These are phyloP conservation scores for Astragalus membranaceus DNA, from an alignment of 306 rosid genomes.

Conservation along the genomic window DNA sequence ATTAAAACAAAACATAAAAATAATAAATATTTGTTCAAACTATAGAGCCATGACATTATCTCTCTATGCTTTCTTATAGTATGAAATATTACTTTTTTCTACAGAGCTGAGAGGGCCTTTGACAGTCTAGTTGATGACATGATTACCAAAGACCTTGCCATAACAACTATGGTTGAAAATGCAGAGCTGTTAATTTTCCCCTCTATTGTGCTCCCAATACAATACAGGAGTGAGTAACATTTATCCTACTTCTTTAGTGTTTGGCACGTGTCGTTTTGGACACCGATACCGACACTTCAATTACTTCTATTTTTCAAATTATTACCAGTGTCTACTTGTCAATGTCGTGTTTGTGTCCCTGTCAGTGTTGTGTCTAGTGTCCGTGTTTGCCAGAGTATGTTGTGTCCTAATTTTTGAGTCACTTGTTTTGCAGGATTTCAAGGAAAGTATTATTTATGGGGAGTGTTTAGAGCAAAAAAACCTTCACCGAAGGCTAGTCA, in stretches of 20 bases:
- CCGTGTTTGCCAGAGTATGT: background rate
- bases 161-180: slow-evolving; percentile 37
- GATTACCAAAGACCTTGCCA: slow-evolving; percentile 46
- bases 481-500: background rate
- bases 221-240: slow-evolving; percentile 42
- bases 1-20: background rate
- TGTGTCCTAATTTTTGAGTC: background rate
- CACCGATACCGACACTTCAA: too few relatives aligned
- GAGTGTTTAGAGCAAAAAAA: slow-evolving; percentile 49
- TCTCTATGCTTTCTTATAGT: background rate
- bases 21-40: background rate
- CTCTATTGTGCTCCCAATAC: slow-evolving; percentile 42
- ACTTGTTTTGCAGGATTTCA: slow-evolving; percentile 49
- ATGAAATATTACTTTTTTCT: background rate
- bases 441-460: slow-evolving; percentile 65
- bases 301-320: too few relatives aligned
- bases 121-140: slow-evolving; percentile 38
- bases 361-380: background rate
- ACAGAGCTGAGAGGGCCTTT: slow-evolving; percentile 38
- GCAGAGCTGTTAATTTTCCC: slow-evolving; percentile 66
- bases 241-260: background rate
- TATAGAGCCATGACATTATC: background rate
- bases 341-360: too few relatives aligned
- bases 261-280: too few relatives aligned
- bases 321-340: too few relatives aligned